Evolutionary conservation across 2,329 filamentous ascomycete genomes (phyloP), one percentile per base, ranked within the genome.

Genomic region (Seiridium unicorne): DNA sequence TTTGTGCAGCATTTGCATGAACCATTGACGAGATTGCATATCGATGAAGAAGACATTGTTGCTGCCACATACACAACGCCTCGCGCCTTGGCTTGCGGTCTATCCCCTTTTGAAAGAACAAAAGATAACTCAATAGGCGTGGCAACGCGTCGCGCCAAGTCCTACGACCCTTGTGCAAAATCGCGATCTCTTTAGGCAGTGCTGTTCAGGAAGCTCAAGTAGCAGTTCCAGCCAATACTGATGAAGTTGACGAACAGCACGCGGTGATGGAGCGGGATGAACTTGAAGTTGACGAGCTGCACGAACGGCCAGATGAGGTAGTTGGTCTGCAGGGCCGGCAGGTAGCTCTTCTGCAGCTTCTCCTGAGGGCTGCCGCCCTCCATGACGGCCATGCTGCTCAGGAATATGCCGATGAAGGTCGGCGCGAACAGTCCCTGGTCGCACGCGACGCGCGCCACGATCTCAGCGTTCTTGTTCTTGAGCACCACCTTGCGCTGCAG

Each of bases 251-350:
- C 93, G 63, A 96, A 89, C 68, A 97, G 78, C 47, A 97, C 86
- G 61, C 93, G 84, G 76, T 94, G 88, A 72, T 96, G 86, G 63
- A 96, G 80, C 54, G 93, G 93, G 64, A 97, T 85, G 64, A 95
- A 84, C 70, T 90, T 89, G 79, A 97, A 97, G 81, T 97, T 97
- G 70, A 89, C 82, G 58, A 89, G 80, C 79, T 97, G 93, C 59
- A 96, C 92, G 64, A 82, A 81, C 3, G 93, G 93, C 93, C 93
- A 97, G 59, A 97, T 76, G 79, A 92, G 84, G 83, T 92, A 92
- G 79, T 97, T 97, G 73, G 91, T 89, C 73, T 84, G 84, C 70
- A 97, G 84, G 38, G 91, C 90, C 10, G 84, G 81, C 65, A 77
- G 75, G 77, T 93, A 97, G 62, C 84, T 89, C 69, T 83, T 86